phyloP scores from a whole-genome alignment of 2,329 filamentous ascomycete genomes.

The Zymoseptoria pseudotritici region DNA sequence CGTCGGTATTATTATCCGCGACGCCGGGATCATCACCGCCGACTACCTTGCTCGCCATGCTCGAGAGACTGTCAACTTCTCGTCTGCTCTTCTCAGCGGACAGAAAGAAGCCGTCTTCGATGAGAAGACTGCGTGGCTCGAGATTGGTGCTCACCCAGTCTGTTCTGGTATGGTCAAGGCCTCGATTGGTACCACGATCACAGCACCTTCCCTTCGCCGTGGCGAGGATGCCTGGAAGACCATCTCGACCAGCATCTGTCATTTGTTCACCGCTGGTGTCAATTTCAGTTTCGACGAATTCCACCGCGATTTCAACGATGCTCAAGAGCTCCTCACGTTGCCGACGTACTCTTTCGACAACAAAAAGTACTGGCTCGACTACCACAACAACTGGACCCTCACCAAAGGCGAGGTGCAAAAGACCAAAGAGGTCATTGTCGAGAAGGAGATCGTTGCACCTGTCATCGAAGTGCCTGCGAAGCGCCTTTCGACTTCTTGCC shows the following conservation, averaged over 20 bases:
- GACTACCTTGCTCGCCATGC: conserved; percentile 59
- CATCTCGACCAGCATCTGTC: conserved; percentile 49
- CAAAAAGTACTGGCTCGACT: conserved; percentile 67
- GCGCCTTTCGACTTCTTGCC: conserved; percentile 56
- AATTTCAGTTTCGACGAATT: conserved; percentile 65
- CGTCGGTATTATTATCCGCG: conserved; percentile 52
- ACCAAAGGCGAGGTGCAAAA: conserved; percentile 55
- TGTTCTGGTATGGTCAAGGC: conserved; percentile 62
- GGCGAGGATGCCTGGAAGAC: conserved; percentile 59
- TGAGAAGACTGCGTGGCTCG: conserved; percentile 62
- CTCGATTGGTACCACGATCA: conserved; percentile 50
- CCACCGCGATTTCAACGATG: conserved; percentile 53
- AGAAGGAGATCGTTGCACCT: conserved; percentile 27
- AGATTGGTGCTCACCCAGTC: conserved; percentile 67
- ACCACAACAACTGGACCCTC: conserved; percentile 63
- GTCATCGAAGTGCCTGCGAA: conserved; percentile 44
- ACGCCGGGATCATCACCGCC: conserved; percentile 50
- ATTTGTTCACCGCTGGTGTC: conserved; percentile 55
- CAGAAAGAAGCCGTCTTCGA: conserved; percentile 53
- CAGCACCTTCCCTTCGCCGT: conserved; percentile 55
- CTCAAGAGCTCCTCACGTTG: conserved; percentile 55
- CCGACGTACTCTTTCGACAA: conserved; percentile 62
- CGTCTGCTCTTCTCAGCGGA: conserved; percentile 53
- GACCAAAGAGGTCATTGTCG: conserved; percentile 33
- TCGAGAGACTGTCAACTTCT: conserved; percentile 63